phyloP scores from a whole-genome alignment of 768 basidiomycete genomes.

The Favolaschia claudopus region DNA sequence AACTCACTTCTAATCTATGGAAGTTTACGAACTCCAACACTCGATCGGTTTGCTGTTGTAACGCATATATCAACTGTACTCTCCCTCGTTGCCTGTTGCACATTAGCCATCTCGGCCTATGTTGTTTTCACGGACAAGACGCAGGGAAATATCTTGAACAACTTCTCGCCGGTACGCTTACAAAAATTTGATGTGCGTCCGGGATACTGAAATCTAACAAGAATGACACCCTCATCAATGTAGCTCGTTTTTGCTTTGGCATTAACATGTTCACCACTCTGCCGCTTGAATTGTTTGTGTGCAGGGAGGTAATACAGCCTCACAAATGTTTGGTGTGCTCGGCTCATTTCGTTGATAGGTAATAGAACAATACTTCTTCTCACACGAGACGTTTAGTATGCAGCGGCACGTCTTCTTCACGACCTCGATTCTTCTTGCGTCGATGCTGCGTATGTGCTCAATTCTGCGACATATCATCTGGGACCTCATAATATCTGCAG shows the following conservation, averaged over 20 bases:
- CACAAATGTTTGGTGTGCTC: neutral
- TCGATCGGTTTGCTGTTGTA: conserved; percentile 92
- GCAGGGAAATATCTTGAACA: conserved; percentile 96
- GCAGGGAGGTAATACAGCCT: conserved; percentile 75
- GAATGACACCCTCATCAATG: conserved; percentile 90
- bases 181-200: neutral
- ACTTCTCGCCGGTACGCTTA: conserved; percentile 77
- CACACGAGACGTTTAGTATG: conserved; percentile 81
- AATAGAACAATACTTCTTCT: conserved; percentile 95
- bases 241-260: conserved; percentile 94
- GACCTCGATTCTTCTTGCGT: conserved; percentile 77
- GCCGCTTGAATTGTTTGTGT: conserved; percentile 95
- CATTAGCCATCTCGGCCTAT: conserved; percentile 87
- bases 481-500: conserved; percentile 47
- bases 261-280: conserved; percentile 98
- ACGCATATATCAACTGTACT: conserved; percentile 91
- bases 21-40: conserved; percentile 88
- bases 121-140: conserved; percentile 91
- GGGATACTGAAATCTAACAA: conserved; percentile 33
- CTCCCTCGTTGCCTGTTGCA: conserved; percentile 84
- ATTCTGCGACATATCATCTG: neutral
- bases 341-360: conserved; percentile 59
- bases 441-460: conserved; percentile 78
- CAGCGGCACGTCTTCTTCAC: conserved; percentile 93
- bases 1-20: conserved; percentile 98